Evolutionary conservation across 129 eudicot genomes (phyloP).

Genomic region (Oenanthe sinensis): DNA sequence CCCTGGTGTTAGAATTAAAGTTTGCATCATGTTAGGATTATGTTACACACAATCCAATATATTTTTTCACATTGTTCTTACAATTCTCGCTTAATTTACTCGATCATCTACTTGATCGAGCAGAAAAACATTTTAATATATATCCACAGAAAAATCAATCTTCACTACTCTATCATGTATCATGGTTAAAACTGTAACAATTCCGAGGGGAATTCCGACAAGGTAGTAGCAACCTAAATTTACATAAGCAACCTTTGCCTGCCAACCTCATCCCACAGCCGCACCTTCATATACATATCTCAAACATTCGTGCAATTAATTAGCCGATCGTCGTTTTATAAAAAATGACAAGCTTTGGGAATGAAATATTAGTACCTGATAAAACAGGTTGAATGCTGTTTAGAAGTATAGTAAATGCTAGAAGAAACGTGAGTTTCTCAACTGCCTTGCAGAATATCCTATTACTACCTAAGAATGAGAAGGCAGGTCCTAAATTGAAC

Average conservation of each 20-base stretch:
- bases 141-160: too few species aligned
- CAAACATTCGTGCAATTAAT: neutral
- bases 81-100: too few species aligned
- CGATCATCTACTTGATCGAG: too few species aligned
- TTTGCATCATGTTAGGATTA: too few species aligned
- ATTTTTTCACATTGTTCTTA: too few species aligned
- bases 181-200: neutral
- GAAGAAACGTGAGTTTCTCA: neutral
- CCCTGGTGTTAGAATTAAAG: conserved; percentile 14
- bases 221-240: neutral
- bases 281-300: neutral
- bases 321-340: neutral
- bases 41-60: too few species aligned
- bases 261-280: conserved; percentile 6
- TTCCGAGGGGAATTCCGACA: neutral
- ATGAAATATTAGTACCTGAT: neutral
- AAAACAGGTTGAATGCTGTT: conserved; percentile 6
- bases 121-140: too few species aligned
- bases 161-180: too few species aligned
- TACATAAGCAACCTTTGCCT: neutral
- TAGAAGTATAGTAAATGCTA: conserved; percentile 1
- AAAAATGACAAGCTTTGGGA: neutral
- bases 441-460: neutral
- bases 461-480: too few species aligned
- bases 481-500: too few species aligned